phyloP scores from a whole-genome alignment of 179 eudicot species.

The Camellia oleifera region DNA sequence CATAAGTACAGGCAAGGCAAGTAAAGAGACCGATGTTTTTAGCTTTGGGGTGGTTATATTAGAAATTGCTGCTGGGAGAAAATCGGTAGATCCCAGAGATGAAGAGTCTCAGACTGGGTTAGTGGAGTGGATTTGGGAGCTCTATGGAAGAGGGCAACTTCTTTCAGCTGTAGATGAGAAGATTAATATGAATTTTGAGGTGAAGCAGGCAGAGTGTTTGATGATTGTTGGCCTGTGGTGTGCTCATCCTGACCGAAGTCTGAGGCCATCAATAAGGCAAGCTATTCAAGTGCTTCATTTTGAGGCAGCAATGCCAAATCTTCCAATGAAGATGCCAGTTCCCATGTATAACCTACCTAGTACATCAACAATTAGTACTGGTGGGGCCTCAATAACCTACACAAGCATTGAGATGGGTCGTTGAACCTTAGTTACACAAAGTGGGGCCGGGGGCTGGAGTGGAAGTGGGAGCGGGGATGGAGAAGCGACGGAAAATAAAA shows the following conservation, averaged over 20 bases:
- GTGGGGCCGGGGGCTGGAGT: too few relatives aligned
- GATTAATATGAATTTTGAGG: conserved; percentile 20
- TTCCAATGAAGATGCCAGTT: conserved; percentile 17
- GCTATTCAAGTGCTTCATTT: conserved; percentile 26
- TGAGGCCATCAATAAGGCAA: conserved; percentile 43
- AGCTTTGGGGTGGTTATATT: conserved; percentile 42
- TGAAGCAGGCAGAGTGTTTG: conserved; percentile 27
- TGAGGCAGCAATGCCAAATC: conserved; percentile 1
- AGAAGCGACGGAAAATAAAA: too few relatives aligned
- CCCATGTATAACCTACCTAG: conserved; percentile 6
- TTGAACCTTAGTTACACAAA: not conserved
- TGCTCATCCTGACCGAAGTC: conserved; percentile 33
- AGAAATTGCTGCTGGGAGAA: conserved; percentile 35
- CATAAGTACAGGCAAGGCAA: conserved; percentile 32
- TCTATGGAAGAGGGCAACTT: conserved; percentile 23
- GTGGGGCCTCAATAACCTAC: conserved; percentile 9
- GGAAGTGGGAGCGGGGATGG: too few relatives aligned
- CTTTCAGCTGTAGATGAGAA: conserved; percentile 24
- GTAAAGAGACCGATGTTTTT: conserved; percentile 36
- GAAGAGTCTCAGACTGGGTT: conserved; percentile 13
- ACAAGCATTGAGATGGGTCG: conserved; percentile 22
- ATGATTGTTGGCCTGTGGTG: conserved; percentile 36
- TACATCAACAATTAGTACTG: conserved; percentile 14
- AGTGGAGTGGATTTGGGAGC: conserved; percentile 41
- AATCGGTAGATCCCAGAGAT: not conserved